Conservation (phyloP, 2,329 filamentous ascomycete genomes). For the Penicillium sp. region DNA sequence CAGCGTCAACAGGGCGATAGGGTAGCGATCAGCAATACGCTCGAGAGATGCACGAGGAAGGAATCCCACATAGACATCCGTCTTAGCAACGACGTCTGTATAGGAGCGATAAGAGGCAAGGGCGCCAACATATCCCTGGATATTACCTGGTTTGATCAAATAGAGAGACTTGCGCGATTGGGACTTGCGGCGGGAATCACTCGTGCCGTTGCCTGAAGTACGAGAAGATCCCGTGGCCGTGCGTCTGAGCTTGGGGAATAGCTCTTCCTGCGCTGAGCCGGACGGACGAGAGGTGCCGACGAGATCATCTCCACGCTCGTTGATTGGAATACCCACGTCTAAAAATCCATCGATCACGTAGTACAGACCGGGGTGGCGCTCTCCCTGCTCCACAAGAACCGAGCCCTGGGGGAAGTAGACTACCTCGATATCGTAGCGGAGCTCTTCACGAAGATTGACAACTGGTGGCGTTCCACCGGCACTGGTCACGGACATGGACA, state of each 20-base stretch:
- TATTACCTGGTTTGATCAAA: slow-evolving; percentile 86
- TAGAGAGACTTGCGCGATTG: slow-evolving; percentile 68
- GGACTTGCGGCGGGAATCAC: slow-evolving; percentile 35
- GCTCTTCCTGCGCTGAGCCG: slow-evolving; percentile 32
- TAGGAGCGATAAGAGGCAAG: slow-evolving; percentile 95
- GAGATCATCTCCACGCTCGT: slow-evolving; percentile 52
- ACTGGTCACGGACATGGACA: slow-evolving; percentile 61
- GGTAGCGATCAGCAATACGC: slow-evolving; percentile 86
- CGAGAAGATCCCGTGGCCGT: slow-evolving; percentile 44
- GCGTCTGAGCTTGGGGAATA: slow-evolving; percentile 45
- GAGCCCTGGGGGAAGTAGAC: slow-evolving; percentile 95
- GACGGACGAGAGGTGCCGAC: slow-evolving; percentile 32
- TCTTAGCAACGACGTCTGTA: slow-evolving; percentile 94
- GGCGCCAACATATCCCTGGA: slow-evolving; percentile 91
- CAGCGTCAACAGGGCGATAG: slow-evolving; percentile 89
- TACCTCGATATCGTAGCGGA: slow-evolving; percentile 90
- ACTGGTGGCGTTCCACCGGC: slow-evolving; percentile 60
- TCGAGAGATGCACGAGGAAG: slow-evolving; percentile 80
- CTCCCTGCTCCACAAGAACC: slow-evolving; percentile 90
- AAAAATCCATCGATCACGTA: slow-evolving; percentile 97
- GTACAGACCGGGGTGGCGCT: slow-evolving; percentile 92
- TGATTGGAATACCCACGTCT: slow-evolving; percentile 79
- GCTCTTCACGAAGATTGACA: slow-evolving; percentile 66
- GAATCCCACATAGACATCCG: slow-evolving; percentile 96
- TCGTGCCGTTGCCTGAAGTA: slow-evolving; percentile 23